Evolutionary conservation across 139 green algal genomes (phyloP).

Genomic region (Dunaliella primolecta): DNA sequence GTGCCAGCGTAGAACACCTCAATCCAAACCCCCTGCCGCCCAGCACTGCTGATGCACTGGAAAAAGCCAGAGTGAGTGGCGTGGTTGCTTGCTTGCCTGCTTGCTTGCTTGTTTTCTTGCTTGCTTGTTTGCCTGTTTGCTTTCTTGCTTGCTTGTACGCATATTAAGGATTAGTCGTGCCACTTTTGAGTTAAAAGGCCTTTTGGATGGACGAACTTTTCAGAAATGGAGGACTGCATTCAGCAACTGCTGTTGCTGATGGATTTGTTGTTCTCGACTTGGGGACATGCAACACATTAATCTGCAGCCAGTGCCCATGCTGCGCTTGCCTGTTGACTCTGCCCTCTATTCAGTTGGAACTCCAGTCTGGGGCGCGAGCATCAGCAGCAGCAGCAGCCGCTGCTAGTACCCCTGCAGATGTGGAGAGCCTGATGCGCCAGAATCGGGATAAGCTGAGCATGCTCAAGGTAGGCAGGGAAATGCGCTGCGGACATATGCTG

Average conservation of each 20-base stretch:
- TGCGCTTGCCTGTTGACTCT: too few relatives aligned
- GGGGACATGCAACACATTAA: too few relatives aligned
- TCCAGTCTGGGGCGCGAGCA: neutral
- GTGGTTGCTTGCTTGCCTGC: neutral
- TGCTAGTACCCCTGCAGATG: conserved; percentile 7
- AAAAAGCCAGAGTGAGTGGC: neutral
- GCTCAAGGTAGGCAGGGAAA: conserved; percentile 24
- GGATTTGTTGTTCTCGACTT: too few relatives aligned
- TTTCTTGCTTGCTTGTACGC: neutral
- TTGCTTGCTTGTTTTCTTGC: neutral
- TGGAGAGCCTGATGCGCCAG: conserved; percentile 15
- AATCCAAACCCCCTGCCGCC: conserved; percentile 11
- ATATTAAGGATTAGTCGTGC: too few relatives aligned
- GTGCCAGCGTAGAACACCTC: too few relatives aligned
- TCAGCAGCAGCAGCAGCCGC: neutral
- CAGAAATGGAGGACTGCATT: too few relatives aligned
- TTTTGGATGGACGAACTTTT: too few relatives aligned
- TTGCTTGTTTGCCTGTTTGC: neutral
- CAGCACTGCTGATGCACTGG: conserved; percentile 4
- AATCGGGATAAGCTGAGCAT: conserved; percentile 31
- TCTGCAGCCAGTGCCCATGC: too few relatives aligned
- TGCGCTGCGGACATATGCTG: neutral
- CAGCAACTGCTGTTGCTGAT: too few relatives aligned
- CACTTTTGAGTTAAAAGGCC: too few relatives aligned
- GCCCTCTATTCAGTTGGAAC: neutral